Conservation (phyloP, 768 basidiomycete genomes). For the Termitomyces sp. region DNA sequence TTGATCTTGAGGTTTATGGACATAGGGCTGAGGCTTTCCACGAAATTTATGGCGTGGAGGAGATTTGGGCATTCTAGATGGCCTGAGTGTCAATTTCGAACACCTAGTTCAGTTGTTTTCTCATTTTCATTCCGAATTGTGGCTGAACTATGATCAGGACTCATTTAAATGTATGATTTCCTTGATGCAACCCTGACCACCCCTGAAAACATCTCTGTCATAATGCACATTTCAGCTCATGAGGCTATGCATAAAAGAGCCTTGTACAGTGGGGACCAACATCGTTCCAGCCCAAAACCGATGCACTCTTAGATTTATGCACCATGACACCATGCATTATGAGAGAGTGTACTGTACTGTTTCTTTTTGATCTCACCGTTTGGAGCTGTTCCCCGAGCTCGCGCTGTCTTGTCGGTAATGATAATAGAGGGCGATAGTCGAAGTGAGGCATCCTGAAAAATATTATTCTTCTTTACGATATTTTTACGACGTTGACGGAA, state of each 20-base stretch:
- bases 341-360: constrained; percentile 33
- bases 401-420: constrained; percentile 14
- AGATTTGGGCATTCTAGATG: no score
- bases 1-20: neutral
- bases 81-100: neutral
- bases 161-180: neutral
- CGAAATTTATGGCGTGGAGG: neutral
- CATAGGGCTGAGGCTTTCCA: neutral
- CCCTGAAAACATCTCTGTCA: no score
- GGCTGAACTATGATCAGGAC: neutral
- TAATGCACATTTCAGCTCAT: no score
- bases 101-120: neutral
- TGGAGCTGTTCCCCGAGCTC: constrained; percentile 78
- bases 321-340: neutral
- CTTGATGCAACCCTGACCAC: neutral
- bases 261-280: neutral
- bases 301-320: constrained; percentile 3
- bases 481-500: no score
- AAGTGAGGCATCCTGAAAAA: neutral
- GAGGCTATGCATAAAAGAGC: no score
- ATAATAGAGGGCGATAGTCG: neutral
- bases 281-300: neutral
- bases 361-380: constrained; percentile 72
- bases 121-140: neutral
- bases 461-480: neutral